Evolutionary conservation across 306 rosid species (phyloP).

Genomic region (Erythrophleum fordii): DNA sequence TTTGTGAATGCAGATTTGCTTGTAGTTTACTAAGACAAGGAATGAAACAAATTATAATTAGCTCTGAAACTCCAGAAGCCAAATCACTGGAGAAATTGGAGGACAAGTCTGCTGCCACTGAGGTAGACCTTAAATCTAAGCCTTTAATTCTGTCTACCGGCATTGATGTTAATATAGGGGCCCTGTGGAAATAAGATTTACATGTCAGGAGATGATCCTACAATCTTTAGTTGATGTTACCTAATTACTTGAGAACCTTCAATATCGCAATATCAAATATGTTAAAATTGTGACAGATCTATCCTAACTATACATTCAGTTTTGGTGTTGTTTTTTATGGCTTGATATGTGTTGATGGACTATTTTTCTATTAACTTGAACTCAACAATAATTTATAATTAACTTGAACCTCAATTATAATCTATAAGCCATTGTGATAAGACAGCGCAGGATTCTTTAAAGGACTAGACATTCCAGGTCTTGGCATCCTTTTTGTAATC

Average conservation of each 20-base stretch:
- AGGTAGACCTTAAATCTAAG: conserved; percentile 49
- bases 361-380: too few species aligned
- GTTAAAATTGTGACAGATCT: too few species aligned
- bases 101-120: conserved; percentile 65
- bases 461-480: not conserved
- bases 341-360: too few species aligned
- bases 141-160: conserved; percentile 13
- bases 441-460: not conserved
- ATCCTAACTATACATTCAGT: too few species aligned
- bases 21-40: conserved; percentile 98
- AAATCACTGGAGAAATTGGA: conserved; percentile 78
- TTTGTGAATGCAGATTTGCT: conserved; percentile 65
- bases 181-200: not conserved
- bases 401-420: not conserved
- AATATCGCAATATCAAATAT: too few species aligned
- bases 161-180: not conserved
- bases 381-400: too few species aligned
- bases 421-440: not conserved
- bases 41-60: conserved; percentile 87
- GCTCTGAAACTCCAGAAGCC: conserved; percentile 80
- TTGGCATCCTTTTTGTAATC: not conserved
- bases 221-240: conserved; percentile 2
- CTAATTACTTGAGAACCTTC: not conserved
- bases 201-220: not conserved
- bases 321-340: too few species aligned